Evolutionary conservation across 2,329 filamentous ascomycete genomes (phyloP).

Genomic region (Spiromastix sp.): DNA sequence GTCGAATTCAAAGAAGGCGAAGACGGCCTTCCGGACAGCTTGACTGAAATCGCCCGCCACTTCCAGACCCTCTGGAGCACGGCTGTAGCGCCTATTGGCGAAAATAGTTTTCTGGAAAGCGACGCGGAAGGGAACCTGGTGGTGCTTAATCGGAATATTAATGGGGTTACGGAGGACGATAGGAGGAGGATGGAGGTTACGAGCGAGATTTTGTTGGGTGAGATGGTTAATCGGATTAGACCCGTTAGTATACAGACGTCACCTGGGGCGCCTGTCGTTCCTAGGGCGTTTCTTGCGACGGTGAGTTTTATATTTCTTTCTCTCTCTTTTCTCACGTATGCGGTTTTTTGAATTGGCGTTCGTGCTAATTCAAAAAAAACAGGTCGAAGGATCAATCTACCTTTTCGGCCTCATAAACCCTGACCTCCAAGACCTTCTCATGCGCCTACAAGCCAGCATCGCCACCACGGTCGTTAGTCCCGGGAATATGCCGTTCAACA

Average conservation of each 20-base stretch:
- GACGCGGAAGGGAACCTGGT: slow-evolving; percentile 84
- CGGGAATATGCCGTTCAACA: slow-evolving; percentile 64
- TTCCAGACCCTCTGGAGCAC: slow-evolving; percentile 76
- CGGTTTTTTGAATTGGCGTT: not conserved
- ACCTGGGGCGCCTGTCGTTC: slow-evolving; percentile 58
- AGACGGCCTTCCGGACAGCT: slow-evolving; percentile 47
- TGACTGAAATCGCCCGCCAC: slow-evolving; percentile 69
- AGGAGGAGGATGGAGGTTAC: slow-evolving; percentile 59
- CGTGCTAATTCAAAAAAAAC: slow-evolving; percentile 3
- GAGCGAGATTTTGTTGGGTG: slow-evolving; percentile 75
- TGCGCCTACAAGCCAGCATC: slow-evolving; percentile 67
- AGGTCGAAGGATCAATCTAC: slow-evolving; percentile 88
- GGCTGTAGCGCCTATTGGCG: slow-evolving; percentile 60
- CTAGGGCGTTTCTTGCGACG: slow-evolving; percentile 79
- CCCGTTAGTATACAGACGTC: slow-evolving; percentile 58
- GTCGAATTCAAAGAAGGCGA: slow-evolving; percentile 57
- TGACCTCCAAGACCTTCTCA: slow-evolving; percentile 64
- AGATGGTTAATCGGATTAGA: slow-evolving; percentile 85
- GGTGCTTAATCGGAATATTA: slow-evolving; percentile 62
- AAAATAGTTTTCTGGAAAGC: slow-evolving; percentile 67
- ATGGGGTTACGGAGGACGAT: slow-evolving; percentile 66
- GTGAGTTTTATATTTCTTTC: slow-evolving; percentile 41
- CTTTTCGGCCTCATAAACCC: slow-evolving; percentile 72
- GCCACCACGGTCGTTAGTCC: slow-evolving; percentile 55
- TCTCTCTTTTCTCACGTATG: not conserved